Evolutionary conservation across 768 basidiomycete species (phyloP).

Genomic region (Tulasnella sp.): DNA sequence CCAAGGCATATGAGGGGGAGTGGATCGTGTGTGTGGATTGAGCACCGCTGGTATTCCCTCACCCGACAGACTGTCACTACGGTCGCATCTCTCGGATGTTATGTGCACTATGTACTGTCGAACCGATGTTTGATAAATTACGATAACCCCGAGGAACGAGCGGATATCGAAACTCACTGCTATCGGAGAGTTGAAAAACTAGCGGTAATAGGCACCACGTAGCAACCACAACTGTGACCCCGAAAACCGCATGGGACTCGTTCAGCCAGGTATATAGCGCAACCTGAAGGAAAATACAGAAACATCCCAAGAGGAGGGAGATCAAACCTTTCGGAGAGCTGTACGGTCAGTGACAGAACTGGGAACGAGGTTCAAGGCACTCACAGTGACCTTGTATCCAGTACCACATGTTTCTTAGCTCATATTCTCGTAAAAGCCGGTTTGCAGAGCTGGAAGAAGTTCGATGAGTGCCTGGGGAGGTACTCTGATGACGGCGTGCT

Average conservation of each 20-base stretch:
- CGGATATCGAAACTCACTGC: not conserved
- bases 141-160: not conserved
- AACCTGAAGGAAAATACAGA: not conserved
- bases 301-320: not conserved
- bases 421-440: not conserved
- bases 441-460: not conserved
- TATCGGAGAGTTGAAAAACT: not conserved
- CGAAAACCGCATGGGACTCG: not conserved
- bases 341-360: not conserved
- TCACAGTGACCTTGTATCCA: constrained; percentile 17
- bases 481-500: not conserved
- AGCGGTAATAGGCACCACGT: not conserved
- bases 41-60: not conserved
- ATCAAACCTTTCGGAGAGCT: not conserved
- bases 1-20: not conserved
- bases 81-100: not conserved
- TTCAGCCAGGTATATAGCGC: not conserved
- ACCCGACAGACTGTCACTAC: not conserved
- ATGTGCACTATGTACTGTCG: not conserved
- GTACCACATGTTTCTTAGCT: constrained; percentile 1
- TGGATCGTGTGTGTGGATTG: not conserved
- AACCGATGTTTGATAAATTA: not conserved
- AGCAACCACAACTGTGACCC: not conserved
- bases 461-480: not conserved
- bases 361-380: not conserved